These are phyloP conservation scores for Aspergillus tubingensis DNA, from an alignment of 2,329 filamentous ascomycete species.

Conservation along the genomic window DNA sequence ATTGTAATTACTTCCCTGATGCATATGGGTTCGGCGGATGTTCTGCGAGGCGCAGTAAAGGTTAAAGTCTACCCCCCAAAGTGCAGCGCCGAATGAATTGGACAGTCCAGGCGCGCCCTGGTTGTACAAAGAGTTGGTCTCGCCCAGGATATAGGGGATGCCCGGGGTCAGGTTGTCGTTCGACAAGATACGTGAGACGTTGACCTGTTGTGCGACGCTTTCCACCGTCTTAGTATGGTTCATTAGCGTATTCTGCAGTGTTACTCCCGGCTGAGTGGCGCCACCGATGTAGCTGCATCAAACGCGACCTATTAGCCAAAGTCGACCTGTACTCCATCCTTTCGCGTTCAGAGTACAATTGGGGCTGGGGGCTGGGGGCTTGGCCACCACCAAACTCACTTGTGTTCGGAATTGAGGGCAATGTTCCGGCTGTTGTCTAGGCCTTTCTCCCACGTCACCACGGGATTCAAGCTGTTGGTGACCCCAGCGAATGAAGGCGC, in stretches of 20 bases:
- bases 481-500: constrained; percentile 6
- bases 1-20: constrained; percentile 64
- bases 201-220: constrained; percentile 26
- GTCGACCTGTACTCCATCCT: neutral
- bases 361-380: neutral
- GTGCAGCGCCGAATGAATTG: constrained; percentile 65
- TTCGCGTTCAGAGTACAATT: neutral
- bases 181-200: constrained; percentile 50
- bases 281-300: constrained; percentile 62
- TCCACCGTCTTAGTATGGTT: constrained; percentile 59
- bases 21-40: constrained; percentile 63
- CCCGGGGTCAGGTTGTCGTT: constrained; percentile 27
- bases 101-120: constrained; percentile 63
- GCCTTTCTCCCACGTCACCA: constrained; percentile 9
- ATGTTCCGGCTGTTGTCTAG: constrained; percentile 1
- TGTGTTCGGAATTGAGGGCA: constrained; percentile 7
- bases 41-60: constrained; percentile 58
- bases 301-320: constrained; percentile 42
- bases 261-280: constrained; percentile 61
- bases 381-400: neutral
- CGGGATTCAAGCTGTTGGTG: constrained; percentile 5
- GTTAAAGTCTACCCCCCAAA: constrained; percentile 66
- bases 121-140: constrained; percentile 65
- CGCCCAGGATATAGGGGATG: constrained; percentile 60
- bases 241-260: constrained; percentile 63